Conservation (phyloP, 1,284 basidiomycete genomes). For the Apiotrichum gamsii region DNA sequence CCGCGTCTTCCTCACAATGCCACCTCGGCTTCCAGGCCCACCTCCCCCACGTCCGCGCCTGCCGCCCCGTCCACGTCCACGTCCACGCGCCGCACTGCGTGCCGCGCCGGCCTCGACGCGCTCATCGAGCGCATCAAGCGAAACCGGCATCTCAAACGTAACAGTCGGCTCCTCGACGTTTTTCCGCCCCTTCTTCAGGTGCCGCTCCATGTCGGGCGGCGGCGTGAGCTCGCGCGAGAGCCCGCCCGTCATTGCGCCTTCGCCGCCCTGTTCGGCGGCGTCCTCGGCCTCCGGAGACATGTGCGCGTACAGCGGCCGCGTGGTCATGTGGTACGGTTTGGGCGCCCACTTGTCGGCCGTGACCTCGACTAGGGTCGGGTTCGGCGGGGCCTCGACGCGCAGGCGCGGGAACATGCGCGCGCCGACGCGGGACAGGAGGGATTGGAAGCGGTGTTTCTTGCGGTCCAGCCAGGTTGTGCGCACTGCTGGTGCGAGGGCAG, state of each 20-base stretch:
- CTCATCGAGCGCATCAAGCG: constrained; percentile 39
- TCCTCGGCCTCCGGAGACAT: constrained; percentile 17
- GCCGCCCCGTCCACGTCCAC: constrained; percentile 9
- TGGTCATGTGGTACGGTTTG: constrained; percentile 36
- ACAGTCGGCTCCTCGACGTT: constrained; percentile 28
- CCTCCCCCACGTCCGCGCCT: neutral
- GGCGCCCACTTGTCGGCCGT: constrained; percentile 35
- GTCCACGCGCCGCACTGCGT: neutral
- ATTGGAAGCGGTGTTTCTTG: constrained; percentile 22
- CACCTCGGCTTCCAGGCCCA: neutral
- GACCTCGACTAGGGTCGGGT: constrained; percentile 24
- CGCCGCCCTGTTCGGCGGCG: neutral
- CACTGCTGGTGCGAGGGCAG: constrained; percentile 4
- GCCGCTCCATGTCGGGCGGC: constrained; percentile 11
- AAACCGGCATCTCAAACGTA: constrained; percentile 42
- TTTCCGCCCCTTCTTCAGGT: constrained; percentile 7
- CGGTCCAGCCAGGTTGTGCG: constrained; percentile 18
- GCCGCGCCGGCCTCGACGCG: constrained; percentile 34
- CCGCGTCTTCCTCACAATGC: constrained; percentile 6
- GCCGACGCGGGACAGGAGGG: constrained; percentile 22
- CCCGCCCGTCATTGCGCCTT: neutral
- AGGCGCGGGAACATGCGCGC: constrained; percentile 25
- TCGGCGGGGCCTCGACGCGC: constrained; percentile 19
- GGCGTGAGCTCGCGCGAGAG: constrained; percentile 10
- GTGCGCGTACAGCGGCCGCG: constrained; percentile 28